phyloP scores from a whole-genome alignment of 2,329 filamentous ascomycete genomes.

The Fusarium sambucinum region DNA sequence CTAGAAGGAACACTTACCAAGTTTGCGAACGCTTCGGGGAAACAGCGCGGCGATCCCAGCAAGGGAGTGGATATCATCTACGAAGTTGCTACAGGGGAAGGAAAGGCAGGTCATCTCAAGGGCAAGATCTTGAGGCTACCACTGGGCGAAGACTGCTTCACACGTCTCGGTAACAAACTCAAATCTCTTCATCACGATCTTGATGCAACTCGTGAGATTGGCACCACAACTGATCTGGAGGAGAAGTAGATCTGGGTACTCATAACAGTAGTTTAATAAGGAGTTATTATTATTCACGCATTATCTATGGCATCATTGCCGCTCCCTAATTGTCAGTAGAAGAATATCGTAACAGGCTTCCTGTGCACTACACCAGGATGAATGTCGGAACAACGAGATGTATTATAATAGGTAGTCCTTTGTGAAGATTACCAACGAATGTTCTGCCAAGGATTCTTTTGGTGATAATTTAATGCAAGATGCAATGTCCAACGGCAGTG shows the following conservation, averaged over 20 bases:
- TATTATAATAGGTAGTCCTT: background rate
- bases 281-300: background rate
- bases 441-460: background rate
- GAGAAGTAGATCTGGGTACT: background rate
- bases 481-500: background rate
- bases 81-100: slow-evolving; percentile 52
- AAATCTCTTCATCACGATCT: slow-evolving; percentile 29
- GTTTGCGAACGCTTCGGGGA: slow-evolving; percentile 47
- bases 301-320: background rate
- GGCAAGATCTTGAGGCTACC: slow-evolving; percentile 52
- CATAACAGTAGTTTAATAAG: too few relatives aligned
- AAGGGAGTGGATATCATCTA: slow-evolving; percentile 55
- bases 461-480: background rate
- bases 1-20: slow-evolving; percentile 44
- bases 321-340: background rate
- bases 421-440: background rate
- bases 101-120: slow-evolving; percentile 44
- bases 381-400: background rate
- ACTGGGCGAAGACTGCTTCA: slow-evolving; percentile 53
- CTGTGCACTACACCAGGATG: too few relatives aligned
- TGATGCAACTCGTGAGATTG: slow-evolving; percentile 26
- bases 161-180: slow-evolving; percentile 46
- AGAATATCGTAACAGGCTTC: background rate
- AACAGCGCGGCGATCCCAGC: slow-evolving; percentile 57
- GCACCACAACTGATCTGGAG: slow-evolving; percentile 22